Percentiles rank a stretch among this genome's conserved stretches.
Evolutionary conservation across 2,329 filamentous ascomycete species (phyloP).

Genomic region (Alternaria consortialis): DNA sequence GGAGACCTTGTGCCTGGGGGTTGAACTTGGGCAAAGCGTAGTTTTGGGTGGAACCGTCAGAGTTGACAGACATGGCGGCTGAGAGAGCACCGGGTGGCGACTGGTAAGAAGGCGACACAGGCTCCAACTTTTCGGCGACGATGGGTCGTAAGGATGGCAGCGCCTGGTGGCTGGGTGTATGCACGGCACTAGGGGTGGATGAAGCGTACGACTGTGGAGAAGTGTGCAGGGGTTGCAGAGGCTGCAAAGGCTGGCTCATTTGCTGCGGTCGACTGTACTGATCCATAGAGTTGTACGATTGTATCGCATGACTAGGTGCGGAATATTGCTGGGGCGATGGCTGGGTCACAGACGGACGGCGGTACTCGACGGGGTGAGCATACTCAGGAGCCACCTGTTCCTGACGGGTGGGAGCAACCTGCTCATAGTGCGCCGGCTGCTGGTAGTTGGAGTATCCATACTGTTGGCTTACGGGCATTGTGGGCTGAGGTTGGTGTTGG

Average conservation of each 20-base stretch:
- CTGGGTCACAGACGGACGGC: conserved; percentile 52
- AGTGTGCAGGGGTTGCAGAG: conserved; percentile 46
- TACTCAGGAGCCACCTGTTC: conserved; percentile 51
- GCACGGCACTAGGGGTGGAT: conserved; percentile 37
- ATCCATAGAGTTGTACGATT: conserved; percentile 48
- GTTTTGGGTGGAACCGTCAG: conserved; percentile 37
- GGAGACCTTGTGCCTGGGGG: conserved; percentile 36
- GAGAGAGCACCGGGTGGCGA: conserved; percentile 46
- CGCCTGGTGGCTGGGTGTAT: conserved; percentile 45
- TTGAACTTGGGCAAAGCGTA: conserved; percentile 43
- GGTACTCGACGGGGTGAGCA: conserved; percentile 50
- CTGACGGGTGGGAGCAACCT: conserved; percentile 47
- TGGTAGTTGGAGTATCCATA: conserved; percentile 54
- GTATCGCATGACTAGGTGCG: conserved; percentile 45
- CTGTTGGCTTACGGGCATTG: conserved; percentile 51
- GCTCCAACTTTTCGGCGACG: conserved; percentile 51
- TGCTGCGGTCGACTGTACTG: conserved; percentile 51
- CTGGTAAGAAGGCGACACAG: conserved; percentile 56
- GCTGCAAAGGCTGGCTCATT: conserved; percentile 46
- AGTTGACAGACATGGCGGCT: conserved; percentile 45
- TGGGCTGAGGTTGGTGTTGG: conserved; percentile 29
- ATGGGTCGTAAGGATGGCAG: conserved; percentile 55
- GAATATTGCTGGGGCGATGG: conserved; percentile 47
- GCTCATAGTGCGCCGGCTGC: conserved; percentile 50
- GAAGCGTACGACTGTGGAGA: conserved; percentile 44